phyloP scores from a whole-genome alignment of 805 yeast species.

The Kodamaea neixiangensis region DNA sequence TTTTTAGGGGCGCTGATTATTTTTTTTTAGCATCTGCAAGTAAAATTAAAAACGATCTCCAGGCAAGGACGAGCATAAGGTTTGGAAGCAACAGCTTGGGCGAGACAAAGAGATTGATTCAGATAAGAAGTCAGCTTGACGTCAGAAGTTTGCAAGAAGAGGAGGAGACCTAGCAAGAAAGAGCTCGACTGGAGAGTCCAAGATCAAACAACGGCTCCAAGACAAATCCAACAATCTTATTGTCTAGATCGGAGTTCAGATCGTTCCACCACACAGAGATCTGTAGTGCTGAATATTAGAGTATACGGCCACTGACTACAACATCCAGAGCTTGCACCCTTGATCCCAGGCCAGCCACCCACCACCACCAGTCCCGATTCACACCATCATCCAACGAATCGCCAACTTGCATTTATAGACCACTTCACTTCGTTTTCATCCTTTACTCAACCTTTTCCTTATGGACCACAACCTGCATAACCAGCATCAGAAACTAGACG shows the following conservation, averaged over 20 bases:
- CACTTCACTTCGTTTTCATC: slow-evolving; percentile 4
- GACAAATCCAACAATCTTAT: background rate
- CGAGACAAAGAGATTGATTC: background rate
- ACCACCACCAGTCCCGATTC: background rate
- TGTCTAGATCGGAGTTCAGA: background rate
- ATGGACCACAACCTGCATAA: slow-evolving; percentile 5
- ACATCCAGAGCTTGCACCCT: background rate
- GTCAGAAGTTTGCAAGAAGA: background rate
- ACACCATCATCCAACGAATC: background rate
- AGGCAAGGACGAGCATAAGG: slow-evolving; percentile 7
- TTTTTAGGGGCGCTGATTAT: background rate
- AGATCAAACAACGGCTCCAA: too few species aligned
- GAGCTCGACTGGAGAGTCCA: too few species aligned
- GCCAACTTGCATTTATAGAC: slow-evolving; percentile 1
- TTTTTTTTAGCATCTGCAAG: slow-evolving; percentile 5
- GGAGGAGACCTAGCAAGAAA: background rate
- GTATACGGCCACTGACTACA: background rate
- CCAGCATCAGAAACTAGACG: slow-evolving; percentile 16
- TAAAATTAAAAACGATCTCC: slow-evolving; percentile 5
- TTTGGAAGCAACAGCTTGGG: background rate
- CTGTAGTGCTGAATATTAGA: too few species aligned
- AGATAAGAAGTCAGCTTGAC: background rate
- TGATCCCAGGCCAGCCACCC: background rate
- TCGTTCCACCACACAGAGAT: background rate
- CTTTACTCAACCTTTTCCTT: background rate